Percentiles rank a stretch among this genome's conserved stretches.
Evolutionary conservation across 2,329 filamentous ascomycete species (phyloP).

Genomic region (Cercospora sp.): DNA sequence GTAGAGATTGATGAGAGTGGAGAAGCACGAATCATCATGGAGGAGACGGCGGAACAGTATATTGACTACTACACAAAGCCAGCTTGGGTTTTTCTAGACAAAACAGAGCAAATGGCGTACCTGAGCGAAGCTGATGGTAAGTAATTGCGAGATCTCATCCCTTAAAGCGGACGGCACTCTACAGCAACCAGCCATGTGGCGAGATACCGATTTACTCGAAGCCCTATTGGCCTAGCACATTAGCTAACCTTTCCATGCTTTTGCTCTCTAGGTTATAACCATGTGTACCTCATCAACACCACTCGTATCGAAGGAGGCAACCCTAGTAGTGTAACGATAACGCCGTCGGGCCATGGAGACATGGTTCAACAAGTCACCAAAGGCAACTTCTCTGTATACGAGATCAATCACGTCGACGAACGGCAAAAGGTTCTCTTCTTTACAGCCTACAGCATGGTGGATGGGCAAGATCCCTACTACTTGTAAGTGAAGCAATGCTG

Average conservation of each 20-base stretch:
- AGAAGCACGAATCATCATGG: neutral
- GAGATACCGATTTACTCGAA: neutral
- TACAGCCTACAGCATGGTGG: neutral
- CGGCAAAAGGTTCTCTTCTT: neutral
- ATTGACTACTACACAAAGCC: constrained; percentile 11
- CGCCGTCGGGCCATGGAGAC: neutral
- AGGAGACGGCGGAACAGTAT: constrained; percentile 6
- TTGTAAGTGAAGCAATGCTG: constrained; percentile 1
- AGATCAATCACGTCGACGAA: constrained; percentile 8
- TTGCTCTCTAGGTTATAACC: neutral
- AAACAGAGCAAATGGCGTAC: constrained; percentile 11
- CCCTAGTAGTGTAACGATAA: neutral
- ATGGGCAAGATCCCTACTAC: constrained; percentile 12
- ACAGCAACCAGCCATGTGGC: neutral
- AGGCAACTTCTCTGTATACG: constrained; percentile 10
- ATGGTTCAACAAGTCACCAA: constrained; percentile 11
- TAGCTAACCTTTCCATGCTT: neutral
- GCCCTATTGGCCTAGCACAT: neutral
- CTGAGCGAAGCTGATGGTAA: constrained; percentile 10
- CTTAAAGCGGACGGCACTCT: neutral
- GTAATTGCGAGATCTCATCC: neutral
- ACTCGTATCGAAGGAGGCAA: neutral
- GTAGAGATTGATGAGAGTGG: constrained; percentile 11
- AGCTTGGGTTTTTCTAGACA: constrained; percentile 9
- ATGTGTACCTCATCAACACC: constrained; percentile 14